Percentiles rank a stretch among this genome's conserved stretches.
Conservation (phyloP, 139 green algal genomes). For the Coelastrella sp. region DNA sequence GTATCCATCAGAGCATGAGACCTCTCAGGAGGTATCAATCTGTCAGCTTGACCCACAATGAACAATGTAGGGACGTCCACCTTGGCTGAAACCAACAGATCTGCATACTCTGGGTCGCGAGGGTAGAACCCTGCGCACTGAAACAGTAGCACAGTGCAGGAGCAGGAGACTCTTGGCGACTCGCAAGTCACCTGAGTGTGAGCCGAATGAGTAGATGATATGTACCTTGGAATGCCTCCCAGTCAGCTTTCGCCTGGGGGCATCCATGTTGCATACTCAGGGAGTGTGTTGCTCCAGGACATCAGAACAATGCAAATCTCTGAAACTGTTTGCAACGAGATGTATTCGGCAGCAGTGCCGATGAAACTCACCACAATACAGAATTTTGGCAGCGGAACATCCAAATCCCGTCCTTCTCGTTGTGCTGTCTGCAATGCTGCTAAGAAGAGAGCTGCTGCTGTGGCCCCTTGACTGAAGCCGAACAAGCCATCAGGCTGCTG, state of each 20-base stretch:
- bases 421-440: slow-evolving; percentile 40
- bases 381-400: slow-evolving; percentile 40
- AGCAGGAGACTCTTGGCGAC: no score
- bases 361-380: slow-evolving; percentile 46
- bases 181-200: not conserved
- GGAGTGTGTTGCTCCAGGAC: not conserved
- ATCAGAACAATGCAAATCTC: not conserved
- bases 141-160: not conserved
- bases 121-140: slow-evolving; percentile 68
- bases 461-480: slow-evolving; percentile 75
- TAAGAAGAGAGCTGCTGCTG: slow-evolving; percentile 66
- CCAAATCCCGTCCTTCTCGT: slow-evolving; percentile 12
- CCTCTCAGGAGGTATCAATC: slow-evolving; percentile 59
- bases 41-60: slow-evolving; percentile 56
- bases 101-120: slow-evolving; percentile 54
- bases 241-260: no score
- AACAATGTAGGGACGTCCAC: slow-evolving; percentile 53
- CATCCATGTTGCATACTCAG: no score
- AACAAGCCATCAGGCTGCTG: slow-evolving; percentile 50
- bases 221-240: no score
- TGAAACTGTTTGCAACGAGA: not conserved
- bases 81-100: slow-evolving; percentile 26
- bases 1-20: slow-evolving; percentile 45
- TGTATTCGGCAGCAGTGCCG: no score
- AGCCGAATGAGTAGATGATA: not conserved